These are phyloP conservation scores for Persicaria tinctoria DNA, from an alignment of 148 eudicot species.

Conservation along the genomic window DNA sequence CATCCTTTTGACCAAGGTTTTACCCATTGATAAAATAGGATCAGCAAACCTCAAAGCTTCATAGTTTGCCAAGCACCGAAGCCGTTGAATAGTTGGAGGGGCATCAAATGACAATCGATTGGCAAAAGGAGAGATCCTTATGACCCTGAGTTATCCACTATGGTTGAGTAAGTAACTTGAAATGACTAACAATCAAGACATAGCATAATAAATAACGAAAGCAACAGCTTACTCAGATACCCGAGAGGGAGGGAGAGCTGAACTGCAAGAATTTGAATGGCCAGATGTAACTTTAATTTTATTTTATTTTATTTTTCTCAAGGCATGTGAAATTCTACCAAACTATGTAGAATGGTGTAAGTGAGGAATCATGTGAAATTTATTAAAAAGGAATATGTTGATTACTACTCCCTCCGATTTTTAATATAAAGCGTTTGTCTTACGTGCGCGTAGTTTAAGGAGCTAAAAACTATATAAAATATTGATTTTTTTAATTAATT, in stretches of 20 bases:
- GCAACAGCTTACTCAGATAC: background rate
- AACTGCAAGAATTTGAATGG: too few relatives aligned
- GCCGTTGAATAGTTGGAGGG: slow-evolving; percentile 85
- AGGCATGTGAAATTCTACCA: background rate
- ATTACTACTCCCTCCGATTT: too few relatives aligned
- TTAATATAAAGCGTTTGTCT: too few relatives aligned
- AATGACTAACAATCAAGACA: slow-evolving; percentile 8
- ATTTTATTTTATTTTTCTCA: too few relatives aligned
- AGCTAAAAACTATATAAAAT: too few relatives aligned
- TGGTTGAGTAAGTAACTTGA: slow-evolving; percentile 11
- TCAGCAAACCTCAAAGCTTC: slow-evolving; percentile 82
- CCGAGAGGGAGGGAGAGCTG: too few relatives aligned
- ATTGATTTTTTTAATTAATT: too few relatives aligned
- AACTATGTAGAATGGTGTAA: background rate
- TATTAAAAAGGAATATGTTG: background rate
- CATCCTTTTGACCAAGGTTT: slow-evolving; percentile 81
- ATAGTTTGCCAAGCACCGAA: slow-evolving; percentile 90
- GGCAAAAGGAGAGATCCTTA: slow-evolving; percentile 99
- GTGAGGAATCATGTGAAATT: background rate
- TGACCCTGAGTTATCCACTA: slow-evolving; percentile 44
- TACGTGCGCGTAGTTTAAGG: too few relatives aligned
- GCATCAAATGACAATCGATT: slow-evolving; percentile 92
- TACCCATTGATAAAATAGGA: slow-evolving; percentile 62
- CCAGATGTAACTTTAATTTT: too few relatives aligned
- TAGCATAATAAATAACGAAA: background rate